These are phyloP conservation scores for Serendipita indica DNA, from an alignment of 768 basidiomycete genomes.

Conservation along the genomic window DNA sequence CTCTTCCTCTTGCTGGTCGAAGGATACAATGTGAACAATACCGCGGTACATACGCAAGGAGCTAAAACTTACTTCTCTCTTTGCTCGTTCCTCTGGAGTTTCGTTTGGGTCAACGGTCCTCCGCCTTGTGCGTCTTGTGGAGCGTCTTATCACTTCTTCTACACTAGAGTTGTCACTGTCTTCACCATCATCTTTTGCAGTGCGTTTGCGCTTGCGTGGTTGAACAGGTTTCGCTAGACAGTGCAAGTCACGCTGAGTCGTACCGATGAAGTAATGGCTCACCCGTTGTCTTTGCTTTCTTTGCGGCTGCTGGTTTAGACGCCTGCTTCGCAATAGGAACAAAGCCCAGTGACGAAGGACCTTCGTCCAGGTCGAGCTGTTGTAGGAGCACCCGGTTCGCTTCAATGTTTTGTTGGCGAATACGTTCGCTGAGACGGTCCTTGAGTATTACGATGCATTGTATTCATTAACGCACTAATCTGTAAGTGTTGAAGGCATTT, in stretches of 20 bases:
- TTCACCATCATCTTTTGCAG: neutral
- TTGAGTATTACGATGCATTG: neutral
- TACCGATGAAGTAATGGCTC: neutral
- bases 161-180: neutral
- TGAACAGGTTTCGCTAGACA: neutral
- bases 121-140: conserved; percentile 38
- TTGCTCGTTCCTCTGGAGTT: conserved; percentile 44
- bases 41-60: too few relatives aligned
- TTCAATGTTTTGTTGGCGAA: conserved; percentile 69
- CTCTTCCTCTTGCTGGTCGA: conserved; percentile 43
- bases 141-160: conserved; percentile 34
- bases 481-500: conserved; percentile 9
- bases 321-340: conserved; percentile 26
- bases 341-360: conserved; percentile 34
- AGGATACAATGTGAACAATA: too few relatives aligned
- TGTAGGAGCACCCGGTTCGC: conserved; percentile 63
- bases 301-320: conserved; percentile 20
- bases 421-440: conserved; percentile 36
- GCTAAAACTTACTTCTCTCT: conserved; percentile 50
- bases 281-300: conserved; percentile 17
- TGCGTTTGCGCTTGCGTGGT: conserved; percentile 37
- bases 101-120: conserved; percentile 44
- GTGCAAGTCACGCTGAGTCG: neutral
- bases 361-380: conserved; percentile 50
- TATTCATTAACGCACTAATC: neutral